Evolutionary conservation across 345 rosid genomes (phyloP), one percentile per base, ranked within the genome.

Genomic region (Aquilaria yunnanensis): DNA sequence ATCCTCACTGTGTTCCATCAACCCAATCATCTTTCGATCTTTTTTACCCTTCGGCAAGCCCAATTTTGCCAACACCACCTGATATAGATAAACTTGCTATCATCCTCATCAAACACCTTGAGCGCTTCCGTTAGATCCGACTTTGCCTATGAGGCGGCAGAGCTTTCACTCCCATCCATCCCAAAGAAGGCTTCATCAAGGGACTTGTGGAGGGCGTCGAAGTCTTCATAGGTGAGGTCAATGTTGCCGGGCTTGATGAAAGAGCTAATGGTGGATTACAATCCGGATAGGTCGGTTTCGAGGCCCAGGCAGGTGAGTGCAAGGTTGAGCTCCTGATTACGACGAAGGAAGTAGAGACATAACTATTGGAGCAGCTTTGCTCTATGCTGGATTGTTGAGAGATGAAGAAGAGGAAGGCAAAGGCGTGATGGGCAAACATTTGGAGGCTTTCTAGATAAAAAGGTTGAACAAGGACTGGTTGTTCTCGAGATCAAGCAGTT

Each of bases 361-460:
- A 70, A 49, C 72, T 77, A 47, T 65, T 62, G 43, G 77, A 73
- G 65, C 63, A 74, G 58, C 43, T 56, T 41, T 51, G 16, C 57
- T 74, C 50, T 50, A 47, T 45, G 43, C 8, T 9, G 43, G 43
- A 37, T 37, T 5, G 8, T 9, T 37, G 43, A 37, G 8, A 37
- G 43, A 37, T 9, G 9, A 10, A 59, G 51, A 52, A 6, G 77
- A 61, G 4, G 72, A 54, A 4, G 83, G 52, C 34, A 82, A 65
- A 53, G 82, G 62, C 6, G 87, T 66, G 6, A 86, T 69, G 51
- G 79, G 70, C 45, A 90, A 55, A 54, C 97, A 94, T 55, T 65
- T 61, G 6, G 93, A 85, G 65, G 97, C 99, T 77, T 92, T 86
- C 68, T 88, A 96, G 60, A 94, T 83, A 64, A 72, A 80, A 14